Evolutionary conservation across 306 rosid genomes (phyloP).

Genomic region (barrel medic (Medicago truncatula)): DNA sequence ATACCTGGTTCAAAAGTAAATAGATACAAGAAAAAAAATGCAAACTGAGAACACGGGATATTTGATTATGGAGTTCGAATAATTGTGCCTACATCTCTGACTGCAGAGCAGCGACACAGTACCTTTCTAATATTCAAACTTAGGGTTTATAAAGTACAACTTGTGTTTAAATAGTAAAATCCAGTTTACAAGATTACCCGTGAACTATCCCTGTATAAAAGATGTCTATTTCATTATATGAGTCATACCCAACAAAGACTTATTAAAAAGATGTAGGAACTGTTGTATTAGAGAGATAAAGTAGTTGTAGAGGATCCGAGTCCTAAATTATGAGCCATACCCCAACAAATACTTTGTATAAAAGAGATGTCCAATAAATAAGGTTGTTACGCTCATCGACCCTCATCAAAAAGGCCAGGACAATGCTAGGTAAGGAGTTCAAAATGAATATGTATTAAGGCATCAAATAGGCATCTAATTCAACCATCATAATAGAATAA

Average conservation of each 20-base stretch:
- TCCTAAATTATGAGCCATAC: no score
- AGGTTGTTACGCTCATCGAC: conserved; percentile 11
- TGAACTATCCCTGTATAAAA: not conserved
- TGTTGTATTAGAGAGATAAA: no score
- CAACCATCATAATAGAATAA: conserved; percentile 14
- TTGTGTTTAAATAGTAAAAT: not conserved
- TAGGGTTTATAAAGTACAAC: not conserved
- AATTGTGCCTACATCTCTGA: not conserved
- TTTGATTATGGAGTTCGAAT: not conserved
- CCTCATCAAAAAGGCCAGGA: conserved; percentile 17
- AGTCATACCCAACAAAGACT: not conserved
- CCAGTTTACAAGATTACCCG: not conserved
- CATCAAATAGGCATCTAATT: conserved; percentile 28
- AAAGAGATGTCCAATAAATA: conserved; percentile 20
- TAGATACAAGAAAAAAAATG: not conserved
- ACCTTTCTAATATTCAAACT: not conserved
- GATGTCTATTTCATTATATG: conserved; percentile 2
- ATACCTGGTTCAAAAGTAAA: not conserved
- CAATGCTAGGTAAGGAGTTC: not conserved
- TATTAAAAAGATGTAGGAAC: not conserved
- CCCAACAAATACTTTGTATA: not conserved
- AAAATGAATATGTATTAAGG: conserved; percentile 11
- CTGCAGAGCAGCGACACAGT: not conserved
- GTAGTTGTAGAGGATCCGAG: no score
- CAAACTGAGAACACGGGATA: no score